Percentiles rank a stretch among this genome's conserved stretches.
Evolutionary conservation across 352 stramenopile genomes (phyloP).

Genomic region (Blastocystis sp.): DNA sequence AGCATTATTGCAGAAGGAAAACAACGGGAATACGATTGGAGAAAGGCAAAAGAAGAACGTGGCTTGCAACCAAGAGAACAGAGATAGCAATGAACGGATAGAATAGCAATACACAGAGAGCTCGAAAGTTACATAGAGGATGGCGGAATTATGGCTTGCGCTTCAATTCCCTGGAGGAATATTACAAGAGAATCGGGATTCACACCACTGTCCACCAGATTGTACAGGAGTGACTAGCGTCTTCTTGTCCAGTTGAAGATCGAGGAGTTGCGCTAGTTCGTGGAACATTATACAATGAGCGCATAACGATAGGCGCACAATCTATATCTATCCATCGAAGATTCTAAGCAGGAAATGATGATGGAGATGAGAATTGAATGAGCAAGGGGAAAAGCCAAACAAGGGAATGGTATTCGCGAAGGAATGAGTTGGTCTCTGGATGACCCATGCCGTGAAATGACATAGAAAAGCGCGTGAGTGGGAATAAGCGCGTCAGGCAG

Average conservation of each 20-base stretch:
- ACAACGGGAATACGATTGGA: not conserved
- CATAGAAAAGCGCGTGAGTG: not conserved
- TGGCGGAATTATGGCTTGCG: not conserved
- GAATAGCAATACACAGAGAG: not conserved
- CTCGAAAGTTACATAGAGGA: not conserved
- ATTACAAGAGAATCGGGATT: slow-evolving; percentile 54
- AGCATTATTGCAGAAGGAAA: not conserved
- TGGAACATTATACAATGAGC: slow-evolving; percentile 25
- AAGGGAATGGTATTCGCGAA: too few relatives aligned
- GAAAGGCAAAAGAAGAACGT: not conserved
- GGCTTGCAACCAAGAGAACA: not conserved
- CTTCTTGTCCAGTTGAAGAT: slow-evolving; percentile 58
- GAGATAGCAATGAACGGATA: not conserved
- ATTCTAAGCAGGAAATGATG: too few relatives aligned
- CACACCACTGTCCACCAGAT: slow-evolving; percentile 62
- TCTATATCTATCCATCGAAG: slow-evolving; percentile 43
- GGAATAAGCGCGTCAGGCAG: too few relatives aligned
- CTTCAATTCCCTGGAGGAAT: slow-evolving; percentile 61
- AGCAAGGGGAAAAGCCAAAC: too few relatives aligned
- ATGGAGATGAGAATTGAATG: too few relatives aligned
- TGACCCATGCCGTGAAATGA: too few relatives aligned
- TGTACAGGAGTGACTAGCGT: slow-evolving; percentile 40
- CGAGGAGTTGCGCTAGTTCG: slow-evolving; percentile 26
- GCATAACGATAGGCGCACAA: not conserved
- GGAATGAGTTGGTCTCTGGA: too few relatives aligned